Evolutionary conservation across 495 filamentous ascomycete species (phyloP).

Genomic region (Wilcoxina mikolae): DNA sequence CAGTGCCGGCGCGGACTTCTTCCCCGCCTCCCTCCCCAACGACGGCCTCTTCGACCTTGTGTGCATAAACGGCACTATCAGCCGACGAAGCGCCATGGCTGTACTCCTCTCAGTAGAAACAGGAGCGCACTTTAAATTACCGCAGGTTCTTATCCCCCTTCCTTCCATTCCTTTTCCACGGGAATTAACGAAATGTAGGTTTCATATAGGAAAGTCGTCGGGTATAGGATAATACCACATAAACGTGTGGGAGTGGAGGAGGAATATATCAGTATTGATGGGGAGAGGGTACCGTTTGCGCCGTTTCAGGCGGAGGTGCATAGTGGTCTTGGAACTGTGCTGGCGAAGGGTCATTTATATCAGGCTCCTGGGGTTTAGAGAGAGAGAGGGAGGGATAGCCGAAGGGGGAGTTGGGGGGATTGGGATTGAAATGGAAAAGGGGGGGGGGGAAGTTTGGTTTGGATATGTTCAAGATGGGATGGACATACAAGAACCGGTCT

Average conservation of each 20-base stretch:
- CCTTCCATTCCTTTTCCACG: not conserved
- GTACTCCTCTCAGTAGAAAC: slow-evolving; percentile 56
- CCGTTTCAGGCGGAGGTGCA: slow-evolving; percentile 86
- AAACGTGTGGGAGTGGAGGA: slow-evolving; percentile 40
- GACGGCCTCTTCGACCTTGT: slow-evolving; percentile 81
- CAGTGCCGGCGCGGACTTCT: slow-evolving; percentile 76
- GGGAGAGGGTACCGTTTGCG: slow-evolving; percentile 70
- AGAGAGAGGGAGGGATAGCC: not conserved
- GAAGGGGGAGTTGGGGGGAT: not conserved
- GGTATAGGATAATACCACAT: slow-evolving; percentile 68
- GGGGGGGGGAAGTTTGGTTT: no score
- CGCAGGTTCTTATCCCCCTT: slow-evolving; percentile 30
- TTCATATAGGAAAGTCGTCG: slow-evolving; percentile 59
- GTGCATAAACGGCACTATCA: slow-evolving; percentile 60
- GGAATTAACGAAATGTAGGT: not conserved
- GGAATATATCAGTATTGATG: slow-evolving; percentile 79
- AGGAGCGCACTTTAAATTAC: slow-evolving; percentile 61
- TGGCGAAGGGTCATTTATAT: slow-evolving; percentile 46
- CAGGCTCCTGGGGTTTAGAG: slow-evolving; percentile 47
- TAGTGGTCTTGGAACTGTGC: slow-evolving; percentile 64
- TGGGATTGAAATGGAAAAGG: no score
- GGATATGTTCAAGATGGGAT: no score
- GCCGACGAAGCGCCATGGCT: slow-evolving; percentile 44
- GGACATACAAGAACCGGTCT: no score
- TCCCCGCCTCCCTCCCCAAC: slow-evolving; percentile 65